These are phyloP conservation scores for Wakefieldia striispora DNA, from an alignment of 768 basidiomycete genomes.

Conservation along the genomic window DNA sequence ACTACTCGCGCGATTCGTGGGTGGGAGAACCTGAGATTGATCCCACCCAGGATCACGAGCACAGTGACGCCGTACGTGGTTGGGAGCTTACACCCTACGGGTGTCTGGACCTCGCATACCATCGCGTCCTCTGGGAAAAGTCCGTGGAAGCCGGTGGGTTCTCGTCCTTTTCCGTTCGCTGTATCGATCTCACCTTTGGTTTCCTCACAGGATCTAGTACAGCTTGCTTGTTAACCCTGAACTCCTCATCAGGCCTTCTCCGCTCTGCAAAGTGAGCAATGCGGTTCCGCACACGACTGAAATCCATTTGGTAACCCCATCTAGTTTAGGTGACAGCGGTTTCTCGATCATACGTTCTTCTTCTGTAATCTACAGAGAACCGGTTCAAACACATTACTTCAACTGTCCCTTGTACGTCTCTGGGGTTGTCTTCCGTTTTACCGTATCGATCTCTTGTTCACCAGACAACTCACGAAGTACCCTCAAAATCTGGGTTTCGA, in stretches of 20 bases:
- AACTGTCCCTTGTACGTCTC: slow-evolving; percentile 32
- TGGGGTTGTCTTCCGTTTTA: not conserved
- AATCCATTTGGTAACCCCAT: slow-evolving; percentile 5
- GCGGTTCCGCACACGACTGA: not conserved
- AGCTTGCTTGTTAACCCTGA: slow-evolving; percentile 72
- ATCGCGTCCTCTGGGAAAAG: slow-evolving; percentile 66
- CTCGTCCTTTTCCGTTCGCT: slow-evolving; percentile 21
- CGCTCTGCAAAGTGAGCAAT: slow-evolving; percentile 71
- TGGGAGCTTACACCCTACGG: slow-evolving; percentile 67
- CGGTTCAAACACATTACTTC: slow-evolving; percentile 33
- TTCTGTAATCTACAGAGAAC: slow-evolving; percentile 50
- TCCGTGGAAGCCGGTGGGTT: slow-evolving; percentile 48
- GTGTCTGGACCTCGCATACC: slow-evolving; percentile 71
- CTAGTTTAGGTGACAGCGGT: slow-evolving; percentile 77
- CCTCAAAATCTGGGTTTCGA: slow-evolving; percentile 26
- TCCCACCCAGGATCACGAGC: slow-evolving; percentile 70
- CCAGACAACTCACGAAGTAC: slow-evolving; percentile 33
- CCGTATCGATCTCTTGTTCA: not conserved
- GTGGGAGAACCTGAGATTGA: slow-evolving; percentile 82
- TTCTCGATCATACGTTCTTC: slow-evolving; percentile 70
- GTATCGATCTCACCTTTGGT: not conserved
- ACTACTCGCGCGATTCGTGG: slow-evolving; percentile 71
- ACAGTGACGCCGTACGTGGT: slow-evolving; percentile 61
- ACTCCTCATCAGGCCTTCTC: slow-evolving; percentile 69
- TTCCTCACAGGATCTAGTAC: slow-evolving; percentile 71